Percentiles rank a stretch among this genome's conserved stretches.
phyloP scores from a whole-genome alignment of 192 early-diverging fungal genomes.

The Coemansia erecta region DNA sequence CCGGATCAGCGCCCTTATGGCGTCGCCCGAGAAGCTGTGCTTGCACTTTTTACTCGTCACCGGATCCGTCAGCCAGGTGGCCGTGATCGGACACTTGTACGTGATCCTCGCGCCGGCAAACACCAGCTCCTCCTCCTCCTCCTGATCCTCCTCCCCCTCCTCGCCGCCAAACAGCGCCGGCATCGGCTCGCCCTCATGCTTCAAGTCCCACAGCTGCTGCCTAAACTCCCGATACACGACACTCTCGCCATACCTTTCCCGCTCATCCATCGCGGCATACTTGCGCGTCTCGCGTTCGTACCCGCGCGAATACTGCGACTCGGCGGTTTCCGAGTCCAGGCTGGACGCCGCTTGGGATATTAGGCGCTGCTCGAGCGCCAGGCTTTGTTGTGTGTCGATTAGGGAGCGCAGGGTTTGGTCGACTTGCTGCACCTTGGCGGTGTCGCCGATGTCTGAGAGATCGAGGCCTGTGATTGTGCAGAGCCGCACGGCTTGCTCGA shows the following conservation, averaged over 20 bases:
- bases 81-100: slow-evolving; percentile 57
- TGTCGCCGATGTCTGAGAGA: slow-evolving; percentile 24
- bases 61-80: slow-evolving; percentile 54
- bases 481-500: slow-evolving; percentile 16
- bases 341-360: slow-evolving; percentile 10
- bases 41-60: slow-evolving; percentile 56
- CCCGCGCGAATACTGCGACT: slow-evolving; percentile 8
- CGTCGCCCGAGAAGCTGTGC: slow-evolving; percentile 55
- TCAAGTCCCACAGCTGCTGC: slow-evolving; percentile 39
- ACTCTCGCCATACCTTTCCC: slow-evolving; percentile 19
- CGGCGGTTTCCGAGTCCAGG: slow-evolving; percentile 7
- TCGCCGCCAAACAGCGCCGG: slow-evolving; percentile 22
- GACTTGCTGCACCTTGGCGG: slow-evolving; percentile 6
- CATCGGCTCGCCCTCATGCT: slow-evolving; percentile 40
- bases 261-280: slow-evolving; percentile 15
- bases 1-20: slow-evolving; percentile 36
- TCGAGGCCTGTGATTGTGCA: slow-evolving; percentile 30
- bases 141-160: slow-evolving; percentile 2
- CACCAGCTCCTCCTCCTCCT: slow-evolving; percentile 34
- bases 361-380: slow-evolving; percentile 20
- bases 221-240: slow-evolving; percentile 28
- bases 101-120: slow-evolving; percentile 25
- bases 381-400: slow-evolving; percentile 24
- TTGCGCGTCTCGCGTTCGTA: slow-evolving; percentile 2
- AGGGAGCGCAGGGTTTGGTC: slow-evolving; percentile 28